Evolutionary conservation across 331 rosid species (phyloP).

Genomic region (Spiraea crenata): DNA sequence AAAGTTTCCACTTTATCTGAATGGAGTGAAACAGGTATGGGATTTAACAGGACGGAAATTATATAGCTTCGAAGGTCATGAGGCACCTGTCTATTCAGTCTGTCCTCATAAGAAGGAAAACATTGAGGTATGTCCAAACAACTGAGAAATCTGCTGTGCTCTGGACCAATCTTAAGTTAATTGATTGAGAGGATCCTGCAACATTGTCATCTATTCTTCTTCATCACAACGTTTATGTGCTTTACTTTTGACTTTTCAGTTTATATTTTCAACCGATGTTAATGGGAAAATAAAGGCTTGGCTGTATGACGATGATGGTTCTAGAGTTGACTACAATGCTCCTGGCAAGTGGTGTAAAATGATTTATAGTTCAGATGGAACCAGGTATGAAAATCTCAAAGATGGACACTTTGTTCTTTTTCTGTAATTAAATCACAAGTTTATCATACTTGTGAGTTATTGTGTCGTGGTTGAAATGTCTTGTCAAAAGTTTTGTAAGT

Average conservation of each 20-base stretch:
- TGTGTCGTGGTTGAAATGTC: not conserved
- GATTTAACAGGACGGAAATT: slow-evolving; percentile 63
- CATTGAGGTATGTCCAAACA: slow-evolving; percentile 60
- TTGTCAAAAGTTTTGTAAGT: not conserved
- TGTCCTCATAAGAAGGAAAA: slow-evolving; percentile 95
- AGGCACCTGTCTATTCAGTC: slow-evolving; percentile 82
- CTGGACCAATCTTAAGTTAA: not conserved
- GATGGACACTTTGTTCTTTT: not conserved
- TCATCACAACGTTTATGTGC: not conserved
- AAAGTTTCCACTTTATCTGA: slow-evolving; percentile 26
- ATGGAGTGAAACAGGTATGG: slow-evolving; percentile 69
- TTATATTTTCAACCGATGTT: slow-evolving; percentile 80
- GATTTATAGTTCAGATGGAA: slow-evolving; percentile 89
- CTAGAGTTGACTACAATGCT: slow-evolving; percentile 89
- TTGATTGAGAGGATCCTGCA: not conserved
- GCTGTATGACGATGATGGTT: slow-evolving; percentile 79
- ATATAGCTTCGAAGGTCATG: slow-evolving; percentile 83
- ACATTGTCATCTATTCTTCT: not conserved
- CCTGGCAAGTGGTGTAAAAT: slow-evolving; percentile 88
- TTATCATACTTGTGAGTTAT: not conserved
- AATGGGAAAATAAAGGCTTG: slow-evolving; percentile 96
- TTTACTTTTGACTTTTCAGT: slow-evolving; percentile 50
- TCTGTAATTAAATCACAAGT: not conserved
- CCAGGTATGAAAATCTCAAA: slow-evolving; percentile 49
- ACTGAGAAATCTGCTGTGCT: not conserved